Conservation (phyloP, 768 basidiomycete species). For the Pleurotus ostreatus region DNA sequence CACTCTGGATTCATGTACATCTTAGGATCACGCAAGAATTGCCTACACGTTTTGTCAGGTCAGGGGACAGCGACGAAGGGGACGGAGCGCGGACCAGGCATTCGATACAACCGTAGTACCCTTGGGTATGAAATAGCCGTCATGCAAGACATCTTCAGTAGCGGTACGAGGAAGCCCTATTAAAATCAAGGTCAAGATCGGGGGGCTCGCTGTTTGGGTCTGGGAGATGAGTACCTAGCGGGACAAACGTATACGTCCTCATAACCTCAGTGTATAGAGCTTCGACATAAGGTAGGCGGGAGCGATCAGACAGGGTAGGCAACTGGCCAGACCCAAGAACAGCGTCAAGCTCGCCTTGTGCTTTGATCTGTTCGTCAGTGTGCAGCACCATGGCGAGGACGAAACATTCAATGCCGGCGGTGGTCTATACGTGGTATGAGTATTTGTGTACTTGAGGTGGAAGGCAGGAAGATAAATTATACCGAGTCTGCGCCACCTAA, state of each 20-base stretch:
- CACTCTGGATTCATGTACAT: slow-evolving; percentile 23
- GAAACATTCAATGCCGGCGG: slow-evolving; percentile 55
- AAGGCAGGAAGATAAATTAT: neutral
- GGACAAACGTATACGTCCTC: slow-evolving; percentile 44
- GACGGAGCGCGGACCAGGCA: neutral
- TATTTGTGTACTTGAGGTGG: slow-evolving; percentile 14
- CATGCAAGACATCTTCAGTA: slow-evolving; percentile 40
- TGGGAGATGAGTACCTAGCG: slow-evolving; percentile 27
- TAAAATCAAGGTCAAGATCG: neutral
- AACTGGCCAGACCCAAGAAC: slow-evolving; percentile 57
- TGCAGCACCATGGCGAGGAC: slow-evolving; percentile 58
- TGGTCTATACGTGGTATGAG: slow-evolving; percentile 27
- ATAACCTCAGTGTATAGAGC: slow-evolving; percentile 59
- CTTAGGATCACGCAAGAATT: slow-evolving; percentile 49
- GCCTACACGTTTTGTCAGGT: slow-evolving; percentile 24
- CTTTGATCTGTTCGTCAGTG: slow-evolving; percentile 52
- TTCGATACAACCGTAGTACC: slow-evolving; percentile 8
- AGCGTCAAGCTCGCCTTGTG: slow-evolving; percentile 59
- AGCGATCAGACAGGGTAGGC: slow-evolving; percentile 56
- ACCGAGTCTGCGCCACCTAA: slow-evolving; percentile 53
- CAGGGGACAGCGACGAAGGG: no score
- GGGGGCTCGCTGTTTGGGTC: neutral
- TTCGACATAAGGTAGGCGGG: slow-evolving; percentile 54
- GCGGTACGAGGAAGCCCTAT: slow-evolving; percentile 49
- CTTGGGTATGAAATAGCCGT: slow-evolving; percentile 8